Conservation (phyloP, 1,284 basidiomycete species). For the Dichomitus squalens region DNA sequence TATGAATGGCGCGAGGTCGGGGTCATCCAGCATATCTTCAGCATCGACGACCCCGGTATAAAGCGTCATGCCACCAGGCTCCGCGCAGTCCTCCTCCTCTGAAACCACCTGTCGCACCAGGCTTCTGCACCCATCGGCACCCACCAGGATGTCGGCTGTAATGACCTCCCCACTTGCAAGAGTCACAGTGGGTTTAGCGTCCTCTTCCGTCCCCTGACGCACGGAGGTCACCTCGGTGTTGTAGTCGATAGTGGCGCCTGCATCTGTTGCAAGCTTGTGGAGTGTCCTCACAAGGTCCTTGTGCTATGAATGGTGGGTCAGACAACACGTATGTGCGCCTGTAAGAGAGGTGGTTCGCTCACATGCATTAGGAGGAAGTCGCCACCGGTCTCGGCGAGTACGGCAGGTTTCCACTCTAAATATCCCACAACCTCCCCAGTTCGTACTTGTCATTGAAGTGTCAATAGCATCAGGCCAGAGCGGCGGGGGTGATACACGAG, state of each 20-base stretch:
- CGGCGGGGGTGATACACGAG: too few species aligned
- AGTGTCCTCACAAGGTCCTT: slow-evolving; percentile 47
- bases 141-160: slow-evolving; percentile 42
- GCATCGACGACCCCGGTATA: slow-evolving; percentile 25
- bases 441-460: slow-evolving; percentile 36
- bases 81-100: slow-evolving; percentile 17
- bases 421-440: slow-evolving; percentile 47
- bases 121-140: slow-evolving; percentile 42
- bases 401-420: slow-evolving; percentile 52
- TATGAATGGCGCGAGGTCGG: slow-evolving; percentile 18
- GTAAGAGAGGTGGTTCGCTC: slow-evolving; percentile 6
- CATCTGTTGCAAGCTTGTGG: slow-evolving; percentile 41
- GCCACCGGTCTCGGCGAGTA: slow-evolving; percentile 56
- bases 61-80: slow-evolving; percentile 19
- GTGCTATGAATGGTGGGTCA: slow-evolving; percentile 36
- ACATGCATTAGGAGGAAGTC: slow-evolving; percentile 47
- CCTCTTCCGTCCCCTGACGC: slow-evolving; percentile 28
- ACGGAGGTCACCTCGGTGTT: slow-evolving; percentile 37
- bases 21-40: slow-evolving; percentile 26
- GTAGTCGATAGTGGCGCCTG: slow-evolving; percentile 44
- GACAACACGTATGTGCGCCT: background rate
- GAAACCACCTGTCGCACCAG: slow-evolving; percentile 34
- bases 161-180: slow-evolving; percentile 39
- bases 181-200: slow-evolving; percentile 32
- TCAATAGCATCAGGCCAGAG: background rate